Percentiles rank a stretch among this genome's conserved stretches.
phyloP scores from a whole-genome alignment of 768 basidiomycete genomes.

The Russula vinacea region DNA sequence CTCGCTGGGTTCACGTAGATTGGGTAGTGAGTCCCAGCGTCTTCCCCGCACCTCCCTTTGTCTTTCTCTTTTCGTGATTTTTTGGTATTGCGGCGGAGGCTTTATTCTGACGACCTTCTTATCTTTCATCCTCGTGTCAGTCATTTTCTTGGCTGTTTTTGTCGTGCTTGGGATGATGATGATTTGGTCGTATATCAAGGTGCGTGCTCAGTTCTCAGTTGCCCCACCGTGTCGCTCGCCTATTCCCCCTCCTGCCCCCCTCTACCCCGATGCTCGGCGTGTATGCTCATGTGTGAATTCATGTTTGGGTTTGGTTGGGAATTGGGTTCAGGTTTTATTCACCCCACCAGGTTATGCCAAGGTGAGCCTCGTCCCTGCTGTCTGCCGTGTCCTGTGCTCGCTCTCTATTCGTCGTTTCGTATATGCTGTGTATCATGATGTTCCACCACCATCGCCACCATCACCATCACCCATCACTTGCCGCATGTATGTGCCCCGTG shows the following conservation, averaged over 20 bases:
- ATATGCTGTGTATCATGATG: not conserved
- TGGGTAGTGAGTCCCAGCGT: conserved; percentile 62
- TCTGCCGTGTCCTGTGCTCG: too few relatives aligned
- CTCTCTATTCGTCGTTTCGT: not conserved
- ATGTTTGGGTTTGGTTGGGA: not conserved
- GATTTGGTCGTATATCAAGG: conserved; percentile 77
- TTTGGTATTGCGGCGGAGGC: not conserved
- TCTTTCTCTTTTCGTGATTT: not conserved
- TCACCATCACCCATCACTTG: not conserved
- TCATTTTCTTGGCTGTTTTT: conserved; percentile 64
- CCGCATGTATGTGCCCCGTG: conserved; percentile 18
- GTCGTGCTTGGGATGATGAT: conserved; percentile 62
- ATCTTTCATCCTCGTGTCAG: conserved; percentile 40
- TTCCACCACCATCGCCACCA: not conserved
- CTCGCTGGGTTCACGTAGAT: conserved; percentile 47
- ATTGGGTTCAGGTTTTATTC: conserved; percentile 48
- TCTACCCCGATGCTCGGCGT: not conserved
- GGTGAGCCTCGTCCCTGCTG: conserved; percentile 42
- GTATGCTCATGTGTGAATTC: not conserved
- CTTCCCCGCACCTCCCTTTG: not conserved
- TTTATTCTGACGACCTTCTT: not conserved
- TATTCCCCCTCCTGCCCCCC: not conserved
- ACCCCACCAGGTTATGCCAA: conserved; percentile 73
- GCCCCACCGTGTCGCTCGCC: not conserved
- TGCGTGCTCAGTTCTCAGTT: conserved; percentile 35